Evolutionary conservation across 108 stramenopile genomes (phyloP).

Genomic region (Skeletonema grethae): DNA sequence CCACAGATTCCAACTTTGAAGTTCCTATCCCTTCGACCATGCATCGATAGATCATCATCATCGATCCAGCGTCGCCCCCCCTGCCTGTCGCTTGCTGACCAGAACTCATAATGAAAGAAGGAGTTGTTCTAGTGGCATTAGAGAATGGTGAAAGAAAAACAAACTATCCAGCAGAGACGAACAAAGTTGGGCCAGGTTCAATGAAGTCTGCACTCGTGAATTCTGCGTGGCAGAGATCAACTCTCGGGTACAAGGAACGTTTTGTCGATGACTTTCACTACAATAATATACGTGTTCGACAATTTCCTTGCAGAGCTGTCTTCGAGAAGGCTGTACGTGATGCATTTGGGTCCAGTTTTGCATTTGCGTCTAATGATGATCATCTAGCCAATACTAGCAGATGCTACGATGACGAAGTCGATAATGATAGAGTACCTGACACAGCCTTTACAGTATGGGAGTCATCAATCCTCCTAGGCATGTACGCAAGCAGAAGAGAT

Average conservation of each 20-base stretch:
- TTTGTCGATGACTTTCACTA: constrained; percentile 20
- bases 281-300: constrained; percentile 13
- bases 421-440: constrained; percentile 12
- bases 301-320: constrained; percentile 20
- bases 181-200: not conserved
- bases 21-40: too few species aligned
- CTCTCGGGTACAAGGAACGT: constrained; percentile 21
- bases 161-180: not conserved
- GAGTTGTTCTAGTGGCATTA: too few species aligned
- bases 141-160: too few species aligned
- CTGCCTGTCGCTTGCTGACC: too few species aligned
- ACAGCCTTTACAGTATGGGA: constrained; percentile 9
- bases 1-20: too few species aligned
- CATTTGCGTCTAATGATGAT: not conserved
- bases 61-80: too few species aligned
- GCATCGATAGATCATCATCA: too few species aligned
- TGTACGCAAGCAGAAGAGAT: constrained; percentile 19
- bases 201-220: not conserved
- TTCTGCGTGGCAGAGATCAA: constrained; percentile 1
- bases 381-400: not conserved
- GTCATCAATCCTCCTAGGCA: constrained; percentile 15
- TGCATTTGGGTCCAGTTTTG: constrained; percentile 4
- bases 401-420: not conserved
- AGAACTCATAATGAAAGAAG: too few species aligned
- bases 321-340: constrained; percentile 9